phyloP scores from a whole-genome alignment of 2,329 filamentous ascomycete genomes.

The Helotiales sp. region DNA sequence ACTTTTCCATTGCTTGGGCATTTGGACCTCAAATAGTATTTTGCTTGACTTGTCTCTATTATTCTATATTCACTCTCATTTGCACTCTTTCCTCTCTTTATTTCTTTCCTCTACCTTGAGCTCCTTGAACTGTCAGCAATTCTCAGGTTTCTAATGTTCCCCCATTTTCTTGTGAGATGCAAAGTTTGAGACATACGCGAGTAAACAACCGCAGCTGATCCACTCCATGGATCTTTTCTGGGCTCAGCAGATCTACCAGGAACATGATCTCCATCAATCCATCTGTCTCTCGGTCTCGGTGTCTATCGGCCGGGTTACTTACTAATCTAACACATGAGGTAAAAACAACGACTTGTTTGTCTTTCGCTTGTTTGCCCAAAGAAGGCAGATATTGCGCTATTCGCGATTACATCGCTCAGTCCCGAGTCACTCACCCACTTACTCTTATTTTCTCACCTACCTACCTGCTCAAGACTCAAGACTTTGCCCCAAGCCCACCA shows the following conservation, averaged over 20 bases:
- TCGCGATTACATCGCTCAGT: background rate
- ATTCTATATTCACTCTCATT: too few relatives aligned
- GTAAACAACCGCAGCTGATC: constrained; percentile 6
- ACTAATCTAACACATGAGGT: too few relatives aligned
- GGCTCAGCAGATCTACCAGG: background rate
- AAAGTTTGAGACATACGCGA: background rate
- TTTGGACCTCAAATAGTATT: too few relatives aligned
- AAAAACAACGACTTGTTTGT: too few relatives aligned
- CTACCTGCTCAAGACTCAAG: too few relatives aligned
- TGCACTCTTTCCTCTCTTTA: too few relatives aligned
- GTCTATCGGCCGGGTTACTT: too few relatives aligned
- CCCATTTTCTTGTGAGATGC: background rate
- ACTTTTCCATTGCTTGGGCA: background rate
- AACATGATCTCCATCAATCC: background rate
- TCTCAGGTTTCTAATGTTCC: too few relatives aligned
- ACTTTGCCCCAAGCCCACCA: background rate
- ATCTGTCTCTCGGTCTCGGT: background rate
- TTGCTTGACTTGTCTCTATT: too few relatives aligned
- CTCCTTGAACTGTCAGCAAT: too few relatives aligned
- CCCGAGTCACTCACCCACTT: background rate
- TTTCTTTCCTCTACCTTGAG: too few relatives aligned
- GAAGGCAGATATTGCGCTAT: background rate
- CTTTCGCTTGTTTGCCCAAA: background rate
- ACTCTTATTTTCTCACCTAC: background rate
- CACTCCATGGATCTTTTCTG: background rate